Evolutionary conservation across 2,329 filamentous ascomycete species (phyloP).

Genomic region (Epichloe gansuensis): DNA sequence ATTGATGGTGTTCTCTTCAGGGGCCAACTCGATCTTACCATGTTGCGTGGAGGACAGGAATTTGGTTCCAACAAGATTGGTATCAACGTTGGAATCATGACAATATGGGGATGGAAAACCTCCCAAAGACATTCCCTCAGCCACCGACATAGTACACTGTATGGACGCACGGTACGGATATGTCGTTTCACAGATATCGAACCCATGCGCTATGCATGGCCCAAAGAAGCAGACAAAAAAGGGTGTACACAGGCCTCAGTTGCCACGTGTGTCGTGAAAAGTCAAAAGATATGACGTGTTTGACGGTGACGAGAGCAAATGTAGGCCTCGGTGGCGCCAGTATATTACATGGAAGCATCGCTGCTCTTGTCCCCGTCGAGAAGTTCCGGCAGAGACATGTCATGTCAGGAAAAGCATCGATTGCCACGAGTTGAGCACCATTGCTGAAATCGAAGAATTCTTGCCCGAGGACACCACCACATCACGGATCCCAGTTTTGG

Average conservation of each 20-base stretch:
- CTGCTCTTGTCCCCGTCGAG: not conserved
- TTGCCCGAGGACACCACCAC: slow-evolving; percentile 1
- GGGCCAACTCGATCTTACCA: too few species aligned
- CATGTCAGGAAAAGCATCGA: not conserved
- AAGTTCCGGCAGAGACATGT: not conserved
- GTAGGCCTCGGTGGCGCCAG: not conserved
- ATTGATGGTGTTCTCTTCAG: too few species aligned
- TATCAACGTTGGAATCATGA: too few species aligned
- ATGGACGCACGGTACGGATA: not conserved
- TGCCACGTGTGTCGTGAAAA: slow-evolving; percentile 5
- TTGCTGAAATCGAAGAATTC: not conserved
- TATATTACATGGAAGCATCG: not conserved
- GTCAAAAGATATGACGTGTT: not conserved
- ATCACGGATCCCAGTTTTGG: not conserved
- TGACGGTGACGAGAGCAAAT: not conserved
- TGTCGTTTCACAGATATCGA: not conserved
- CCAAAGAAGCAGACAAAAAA: not conserved
- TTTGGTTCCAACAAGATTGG: too few species aligned
- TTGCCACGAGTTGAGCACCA: not conserved
- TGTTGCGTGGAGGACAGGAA: too few species aligned
- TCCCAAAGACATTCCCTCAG: too few species aligned
- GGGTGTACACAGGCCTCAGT: not conserved
- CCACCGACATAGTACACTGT: not conserved
- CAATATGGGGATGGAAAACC: not conserved
- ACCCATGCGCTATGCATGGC: not conserved